Percentiles rank a stretch among this genome's conserved stretches.
Conservation (phyloP, 148 eudicot genomes). For the Vaccinium vitisidaea region DNA sequence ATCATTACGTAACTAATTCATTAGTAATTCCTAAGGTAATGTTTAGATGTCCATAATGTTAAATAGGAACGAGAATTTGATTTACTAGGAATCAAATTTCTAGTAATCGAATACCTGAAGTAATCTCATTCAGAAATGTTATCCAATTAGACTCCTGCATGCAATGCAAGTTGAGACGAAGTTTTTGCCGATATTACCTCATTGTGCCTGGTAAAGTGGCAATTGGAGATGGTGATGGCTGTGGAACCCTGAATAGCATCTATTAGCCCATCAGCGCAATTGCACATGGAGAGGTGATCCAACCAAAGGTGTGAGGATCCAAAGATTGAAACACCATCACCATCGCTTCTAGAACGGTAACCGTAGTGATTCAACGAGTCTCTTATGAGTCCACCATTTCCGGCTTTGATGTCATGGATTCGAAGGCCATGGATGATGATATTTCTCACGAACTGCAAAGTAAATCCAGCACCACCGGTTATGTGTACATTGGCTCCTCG, state of each 20-base stretch:
- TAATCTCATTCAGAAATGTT: background rate
- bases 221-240: slow-evolving; percentile 55
- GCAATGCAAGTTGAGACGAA: background rate
- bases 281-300: slow-evolving; percentile 55
- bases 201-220: slow-evolving; percentile 53
- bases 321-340: slow-evolving; percentile 52
- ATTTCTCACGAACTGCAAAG: slow-evolving; percentile 44
- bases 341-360: slow-evolving; percentile 35
- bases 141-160: background rate
- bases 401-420: slow-evolving; percentile 40
- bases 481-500: slow-evolving; percentile 46
- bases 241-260: slow-evolving; percentile 49
- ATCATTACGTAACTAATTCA: too few species aligned
- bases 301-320: slow-evolving; percentile 52
- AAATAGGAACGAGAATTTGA: background rate
- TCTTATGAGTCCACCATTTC: slow-evolving; percentile 40
- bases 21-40: background rate
- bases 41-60: background rate
- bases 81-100: background rate
- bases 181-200: slow-evolving; percentile 27
- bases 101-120: background rate
- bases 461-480: slow-evolving; percentile 46
- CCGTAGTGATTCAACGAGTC: slow-evolving; percentile 44
- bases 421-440: slow-evolving; percentile 42
- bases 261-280: slow-evolving; percentile 46